Percentiles rank a stretch among this genome's conserved stretches.
Evolutionary conservation across 2,329 filamentous ascomycete genomes (phyloP).

Genomic region (Diaporthe caulivora): DNA sequence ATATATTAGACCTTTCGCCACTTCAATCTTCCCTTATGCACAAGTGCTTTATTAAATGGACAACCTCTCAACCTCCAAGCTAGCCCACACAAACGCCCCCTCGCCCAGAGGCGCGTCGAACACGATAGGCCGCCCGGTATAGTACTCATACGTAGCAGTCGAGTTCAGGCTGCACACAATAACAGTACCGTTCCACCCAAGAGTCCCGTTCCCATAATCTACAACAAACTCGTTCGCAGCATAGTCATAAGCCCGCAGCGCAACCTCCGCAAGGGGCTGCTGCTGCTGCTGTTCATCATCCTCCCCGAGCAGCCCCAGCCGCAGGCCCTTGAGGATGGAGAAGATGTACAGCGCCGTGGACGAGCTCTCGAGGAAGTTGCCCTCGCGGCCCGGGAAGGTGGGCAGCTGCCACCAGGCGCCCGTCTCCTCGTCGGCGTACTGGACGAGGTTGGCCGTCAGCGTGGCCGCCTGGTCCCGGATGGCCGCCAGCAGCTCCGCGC

Average conservation of each 20-base stretch:
- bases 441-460: slow-evolving; percentile 56
- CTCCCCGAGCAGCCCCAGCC: slow-evolving; percentile 27
- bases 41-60: not conserved
- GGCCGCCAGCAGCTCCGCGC: slow-evolving; percentile 12
- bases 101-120: slow-evolving; percentile 55
- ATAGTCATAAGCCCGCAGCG: slow-evolving; percentile 36
- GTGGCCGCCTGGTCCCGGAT: slow-evolving; percentile 50
- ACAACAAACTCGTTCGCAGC: slow-evolving; percentile 31
- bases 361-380: slow-evolving; percentile 73
- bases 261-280: slow-evolving; percentile 3
- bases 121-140: slow-evolving; percentile 50
- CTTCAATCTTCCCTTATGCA: not conserved
- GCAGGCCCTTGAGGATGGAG: slow-evolving; percentile 58
- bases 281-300: not conserved
- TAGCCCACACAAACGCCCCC: slow-evolving; percentile 53
- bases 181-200: slow-evolving; percentile 53
- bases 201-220: slow-evolving; percentile 35
- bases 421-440: slow-evolving; percentile 53
- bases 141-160: slow-evolving; percentile 55
- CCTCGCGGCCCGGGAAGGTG: slow-evolving; percentile 57
- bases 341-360: slow-evolving; percentile 70
- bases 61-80: slow-evolving; percentile 51
- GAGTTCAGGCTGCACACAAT: slow-evolving; percentile 57
- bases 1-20: not conserved
- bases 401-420: slow-evolving; percentile 71